Percentiles rank a stretch among this genome's conserved stretches.
Evolutionary conservation across 306 rosid genomes (phyloP).

Genomic region (Cajanus cajan): DNA sequence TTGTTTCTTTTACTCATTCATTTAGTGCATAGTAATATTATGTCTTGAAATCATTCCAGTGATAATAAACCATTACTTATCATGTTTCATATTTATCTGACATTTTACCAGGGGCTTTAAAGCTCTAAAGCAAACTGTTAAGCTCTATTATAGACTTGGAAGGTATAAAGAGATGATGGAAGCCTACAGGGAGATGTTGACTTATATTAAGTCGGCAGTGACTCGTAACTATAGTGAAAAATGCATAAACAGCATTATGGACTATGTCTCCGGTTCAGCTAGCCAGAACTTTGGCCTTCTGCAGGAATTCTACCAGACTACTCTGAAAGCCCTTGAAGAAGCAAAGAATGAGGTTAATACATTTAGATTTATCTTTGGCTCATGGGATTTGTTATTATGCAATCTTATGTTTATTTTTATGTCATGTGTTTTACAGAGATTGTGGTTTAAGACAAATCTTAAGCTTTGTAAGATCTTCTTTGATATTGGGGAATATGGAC

Average conservation of each 20-base stretch:
- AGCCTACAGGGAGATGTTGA: constrained; percentile 94
- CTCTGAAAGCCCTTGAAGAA: constrained; percentile 94
- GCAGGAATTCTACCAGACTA: constrained; percentile 95
- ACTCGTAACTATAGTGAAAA: constrained; percentile 95
- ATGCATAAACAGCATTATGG: constrained; percentile 98
- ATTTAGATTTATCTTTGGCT: constrained; percentile 17
- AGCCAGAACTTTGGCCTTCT: constrained; percentile 89
- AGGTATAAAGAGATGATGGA: constrained; percentile 97
- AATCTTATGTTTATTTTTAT: constrained; percentile 8
- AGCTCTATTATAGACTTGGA: constrained; percentile 88
- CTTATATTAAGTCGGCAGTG: constrained; percentile 96
- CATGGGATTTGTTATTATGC: constrained; percentile 1
- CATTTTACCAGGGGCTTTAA: constrained; percentile 80
- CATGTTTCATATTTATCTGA: constrained; percentile 13
- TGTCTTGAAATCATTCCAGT: constrained; percentile 11
- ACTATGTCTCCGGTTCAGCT: constrained; percentile 95
- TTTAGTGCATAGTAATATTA: background rate
- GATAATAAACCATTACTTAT: background rate
- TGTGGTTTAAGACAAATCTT: constrained; percentile 97
- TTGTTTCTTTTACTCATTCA: background rate
- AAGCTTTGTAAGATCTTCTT: constrained; percentile 99
- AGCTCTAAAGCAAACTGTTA: constrained; percentile 95
- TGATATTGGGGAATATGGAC: constrained; percentile 97
- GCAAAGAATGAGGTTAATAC: constrained; percentile 88
- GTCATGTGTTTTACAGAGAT: constrained; percentile 58